phyloP scores from a whole-genome alignment of 331 rosid species.

The Quercus phellos region DNA sequence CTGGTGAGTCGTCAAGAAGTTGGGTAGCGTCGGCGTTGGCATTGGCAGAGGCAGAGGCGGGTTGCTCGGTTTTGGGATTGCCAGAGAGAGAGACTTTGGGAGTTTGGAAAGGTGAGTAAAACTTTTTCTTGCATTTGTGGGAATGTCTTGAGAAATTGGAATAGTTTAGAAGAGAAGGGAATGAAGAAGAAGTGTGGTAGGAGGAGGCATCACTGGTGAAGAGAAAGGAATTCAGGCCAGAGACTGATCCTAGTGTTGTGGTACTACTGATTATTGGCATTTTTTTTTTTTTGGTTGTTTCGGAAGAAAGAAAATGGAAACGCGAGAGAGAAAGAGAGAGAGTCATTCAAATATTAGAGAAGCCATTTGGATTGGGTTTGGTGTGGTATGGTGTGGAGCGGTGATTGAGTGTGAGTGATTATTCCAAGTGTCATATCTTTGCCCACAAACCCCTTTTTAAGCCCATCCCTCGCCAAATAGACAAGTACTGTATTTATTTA shows the following conservation, averaged over 20 bases:
- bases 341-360: neutral
- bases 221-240: conserved; percentile 32
- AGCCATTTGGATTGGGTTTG: no score
- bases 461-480: no score
- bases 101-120: conserved; percentile 10
- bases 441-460: no score
- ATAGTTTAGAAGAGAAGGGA: conserved; percentile 8
- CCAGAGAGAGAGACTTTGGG: conserved; percentile 37
- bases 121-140: conserved; percentile 25
- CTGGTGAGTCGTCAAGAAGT: conserved; percentile 38
- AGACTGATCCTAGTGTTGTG: conserved; percentile 42
- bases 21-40: neutral
- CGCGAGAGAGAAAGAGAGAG: neutral
- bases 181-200: neutral
- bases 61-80: conserved; percentile 30
- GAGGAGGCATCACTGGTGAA: conserved; percentile 21
- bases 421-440: no score
- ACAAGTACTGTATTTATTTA: no score
- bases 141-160: conserved; percentile 29
- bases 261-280: conserved; percentile 44
- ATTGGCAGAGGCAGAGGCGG: neutral
- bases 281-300: neutral
- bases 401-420: no score
- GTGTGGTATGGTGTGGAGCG: no score
- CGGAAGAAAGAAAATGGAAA: neutral